These are phyloP conservation scores for Clitoria ternatea DNA, from an alignment of 306 rosid genomes.

Conservation along the genomic window DNA sequence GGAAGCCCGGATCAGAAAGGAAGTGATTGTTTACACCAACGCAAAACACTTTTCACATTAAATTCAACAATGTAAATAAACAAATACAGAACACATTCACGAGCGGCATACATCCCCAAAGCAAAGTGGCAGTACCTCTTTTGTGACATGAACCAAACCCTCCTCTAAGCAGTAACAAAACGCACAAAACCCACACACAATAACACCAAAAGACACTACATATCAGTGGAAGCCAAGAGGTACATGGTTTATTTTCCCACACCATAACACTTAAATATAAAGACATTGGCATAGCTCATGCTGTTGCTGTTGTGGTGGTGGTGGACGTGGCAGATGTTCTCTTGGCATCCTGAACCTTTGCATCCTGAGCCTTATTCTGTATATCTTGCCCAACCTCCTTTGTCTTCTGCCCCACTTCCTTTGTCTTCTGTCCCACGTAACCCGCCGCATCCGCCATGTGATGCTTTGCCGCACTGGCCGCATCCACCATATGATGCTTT, in stretches of 20 bases:
- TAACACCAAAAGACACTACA: slow-evolving; percentile 1
- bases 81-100: neutral
- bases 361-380: slow-evolving; percentile 68
- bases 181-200: slow-evolving; percentile 27
- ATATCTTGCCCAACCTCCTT: slow-evolving; percentile 69
- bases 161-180: neutral
- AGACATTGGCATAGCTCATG: too few species aligned
- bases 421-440: slow-evolving; percentile 75
- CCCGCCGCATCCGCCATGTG: slow-evolving; percentile 47
- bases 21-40: neutral
- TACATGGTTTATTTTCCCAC: slow-evolving; percentile 12
- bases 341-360: slow-evolving; percentile 1
- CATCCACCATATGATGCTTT: slow-evolving; percentile 45
- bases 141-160: neutral
- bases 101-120: neutral
- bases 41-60: slow-evolving; percentile 4
- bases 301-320: neutral
- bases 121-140: neutral
- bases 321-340: neutral
- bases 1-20: neutral
- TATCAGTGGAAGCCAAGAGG: neutral
- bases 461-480: slow-evolving; percentile 47
- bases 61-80: slow-evolving; percentile 4
- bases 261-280: neutral
- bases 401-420: slow-evolving; percentile 45